Conservation (phyloP, 495 filamentous ascomycete genomes). For the Cercophora samala region DNA sequence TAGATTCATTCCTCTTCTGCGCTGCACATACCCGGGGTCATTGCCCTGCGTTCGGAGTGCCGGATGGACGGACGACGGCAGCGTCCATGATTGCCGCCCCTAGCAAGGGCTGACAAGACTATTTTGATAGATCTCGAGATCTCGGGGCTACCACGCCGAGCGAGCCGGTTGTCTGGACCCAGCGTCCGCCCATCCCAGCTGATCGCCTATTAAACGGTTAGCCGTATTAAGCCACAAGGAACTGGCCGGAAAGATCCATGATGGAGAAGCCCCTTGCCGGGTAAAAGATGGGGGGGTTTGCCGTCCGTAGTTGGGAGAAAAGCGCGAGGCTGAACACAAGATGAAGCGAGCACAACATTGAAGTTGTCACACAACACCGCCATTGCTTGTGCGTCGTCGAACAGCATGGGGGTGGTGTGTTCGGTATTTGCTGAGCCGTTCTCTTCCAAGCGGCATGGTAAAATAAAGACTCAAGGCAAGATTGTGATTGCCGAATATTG, state of each 20-base stretch:
- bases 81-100: not conserved
- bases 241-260: not conserved
- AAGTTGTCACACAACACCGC: not conserved
- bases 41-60: not conserved
- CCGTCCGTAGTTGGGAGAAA: not conserved
- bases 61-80: not conserved
- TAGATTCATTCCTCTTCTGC: not conserved
- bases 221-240: not conserved
- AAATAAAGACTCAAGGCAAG: not conserved
- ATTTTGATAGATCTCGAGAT: not conserved
- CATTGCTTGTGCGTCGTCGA: not conserved
- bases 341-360: not conserved
- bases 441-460: not conserved
- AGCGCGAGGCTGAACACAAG: not conserved
- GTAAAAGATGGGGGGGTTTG: not conserved
- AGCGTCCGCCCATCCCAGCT: not conserved
- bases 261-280: not conserved
- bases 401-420: not conserved
- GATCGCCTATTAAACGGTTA: not conserved
- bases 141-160: not conserved
- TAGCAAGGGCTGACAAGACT: not conserved
- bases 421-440: not conserved
- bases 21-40: not conserved
- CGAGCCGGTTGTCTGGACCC: not conserved
- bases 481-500: not conserved